phyloP scores from a whole-genome alignment of 768 basidiomycete species.

The Naematelia aurantialba region DNA sequence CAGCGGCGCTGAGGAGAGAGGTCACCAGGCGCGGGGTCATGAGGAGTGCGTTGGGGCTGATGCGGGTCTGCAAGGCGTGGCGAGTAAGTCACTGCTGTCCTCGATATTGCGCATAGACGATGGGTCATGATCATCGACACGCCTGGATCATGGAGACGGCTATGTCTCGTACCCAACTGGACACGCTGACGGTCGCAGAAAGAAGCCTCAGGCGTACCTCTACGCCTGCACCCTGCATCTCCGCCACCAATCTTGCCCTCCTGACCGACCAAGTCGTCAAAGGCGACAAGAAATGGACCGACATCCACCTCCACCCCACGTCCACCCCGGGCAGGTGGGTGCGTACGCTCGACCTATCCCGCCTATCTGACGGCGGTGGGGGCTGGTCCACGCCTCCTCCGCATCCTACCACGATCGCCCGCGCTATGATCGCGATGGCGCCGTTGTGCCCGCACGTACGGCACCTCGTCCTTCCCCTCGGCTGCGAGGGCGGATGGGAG shows the following conservation, averaged over 20 bases:
- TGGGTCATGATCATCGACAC: too few species aligned
- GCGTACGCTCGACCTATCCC: constrained; percentile 67
- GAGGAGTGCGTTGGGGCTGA: constrained; percentile 20
- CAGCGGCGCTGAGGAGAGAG: constrained; percentile 3
- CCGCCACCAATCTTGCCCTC: constrained; percentile 14
- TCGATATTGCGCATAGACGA: too few species aligned
- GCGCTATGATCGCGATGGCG: constrained; percentile 26
- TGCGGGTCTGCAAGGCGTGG: constrained; percentile 41
- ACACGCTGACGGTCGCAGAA: constrained; percentile 17
- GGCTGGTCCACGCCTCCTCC: constrained; percentile 6
- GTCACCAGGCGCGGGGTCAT: constrained; percentile 23
- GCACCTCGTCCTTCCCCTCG: constrained; percentile 33
- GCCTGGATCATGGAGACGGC: too few species aligned
- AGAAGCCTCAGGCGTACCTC: constrained; percentile 30
- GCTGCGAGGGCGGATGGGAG: too few species aligned
- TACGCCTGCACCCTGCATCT: constrained; percentile 31
- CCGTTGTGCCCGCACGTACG: constrained; percentile 42
- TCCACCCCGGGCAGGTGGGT: constrained; percentile 88
- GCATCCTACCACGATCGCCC: constrained; percentile 19
- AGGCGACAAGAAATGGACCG: constrained; percentile 80
- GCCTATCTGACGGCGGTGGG: constrained; percentile 17
- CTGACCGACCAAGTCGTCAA: constrained; percentile 56
- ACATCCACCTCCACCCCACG: constrained; percentile 77
- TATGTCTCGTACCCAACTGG: too few species aligned
- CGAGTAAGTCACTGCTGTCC: too few species aligned